Evolutionary conservation across 176 grass and related monocot genomes (phyloP).

Genomic region (Ensete ventricosum): DNA sequence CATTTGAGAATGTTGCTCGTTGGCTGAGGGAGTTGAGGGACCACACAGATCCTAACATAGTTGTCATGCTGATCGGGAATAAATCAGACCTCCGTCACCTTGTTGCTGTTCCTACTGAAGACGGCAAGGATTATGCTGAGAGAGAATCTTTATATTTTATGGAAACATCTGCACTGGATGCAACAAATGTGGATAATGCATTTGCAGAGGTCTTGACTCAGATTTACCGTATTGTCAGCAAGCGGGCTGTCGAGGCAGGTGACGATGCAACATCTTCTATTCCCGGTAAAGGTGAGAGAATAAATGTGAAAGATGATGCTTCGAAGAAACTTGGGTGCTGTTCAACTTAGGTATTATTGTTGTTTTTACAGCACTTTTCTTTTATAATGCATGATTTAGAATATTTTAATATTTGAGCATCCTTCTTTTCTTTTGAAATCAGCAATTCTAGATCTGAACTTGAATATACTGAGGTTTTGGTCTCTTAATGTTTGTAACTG

Average conservation of each 20-base stretch:
- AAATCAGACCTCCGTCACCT: constrained; percentile 20
- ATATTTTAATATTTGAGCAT: too few species aligned
- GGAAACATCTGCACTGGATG: constrained; percentile 19
- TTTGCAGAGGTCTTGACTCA: constrained; percentile 17
- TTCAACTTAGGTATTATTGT: constrained; percentile 1
- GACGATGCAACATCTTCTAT: constrained; percentile 10
- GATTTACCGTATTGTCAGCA: constrained; percentile 16
- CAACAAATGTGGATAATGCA: constrained; percentile 4
- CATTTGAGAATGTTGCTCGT: constrained; percentile 11
- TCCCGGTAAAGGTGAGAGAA: constrained; percentile 9
- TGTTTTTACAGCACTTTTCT: not conserved
- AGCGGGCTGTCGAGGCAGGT: constrained; percentile 8
- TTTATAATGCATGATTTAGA: not conserved
- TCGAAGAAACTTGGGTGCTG: constrained; percentile 16
- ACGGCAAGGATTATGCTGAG: constrained; percentile 13
- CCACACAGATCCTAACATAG: constrained; percentile 9
- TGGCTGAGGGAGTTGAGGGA: constrained; percentile 16
- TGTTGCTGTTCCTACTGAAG: constrained; percentile 17
- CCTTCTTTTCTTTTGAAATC: too few species aligned
- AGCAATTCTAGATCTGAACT: not conserved
- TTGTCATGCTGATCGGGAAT: constrained; percentile 20
- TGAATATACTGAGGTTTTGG: not conserved
- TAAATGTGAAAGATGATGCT: constrained; percentile 18
- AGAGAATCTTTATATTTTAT: constrained; percentile 19
- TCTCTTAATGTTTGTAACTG: not conserved